A percentile compares a stretch with the other conserved stretches of the same genome.
phyloP scores from a whole-genome alignment of 176 grass and related monocot genomes.

The Zizania latifolia region DNA sequence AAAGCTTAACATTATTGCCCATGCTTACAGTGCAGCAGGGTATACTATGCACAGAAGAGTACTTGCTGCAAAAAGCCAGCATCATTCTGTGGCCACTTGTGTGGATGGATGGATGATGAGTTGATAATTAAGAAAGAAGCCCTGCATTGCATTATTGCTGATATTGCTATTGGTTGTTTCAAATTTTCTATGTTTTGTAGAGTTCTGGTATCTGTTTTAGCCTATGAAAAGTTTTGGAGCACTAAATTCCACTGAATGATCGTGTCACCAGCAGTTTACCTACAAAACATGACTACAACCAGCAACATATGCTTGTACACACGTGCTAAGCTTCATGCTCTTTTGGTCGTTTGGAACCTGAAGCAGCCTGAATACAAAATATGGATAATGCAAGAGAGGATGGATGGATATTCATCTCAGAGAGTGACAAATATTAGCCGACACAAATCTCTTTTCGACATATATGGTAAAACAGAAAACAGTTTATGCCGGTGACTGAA shows the following conservation, averaged over 20 bases:
- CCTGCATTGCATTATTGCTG: not conserved
- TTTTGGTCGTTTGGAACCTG: no score
- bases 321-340: no score
- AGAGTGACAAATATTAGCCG: no score
- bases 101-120: constrained; percentile 15
- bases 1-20: not conserved
- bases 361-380: no score
- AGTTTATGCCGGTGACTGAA: no score
- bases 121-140: constrained; percentile 12
- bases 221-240: not conserved
- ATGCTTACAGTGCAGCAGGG: not conserved
- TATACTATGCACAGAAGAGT: not conserved
- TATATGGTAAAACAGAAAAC: no score
- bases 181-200: not conserved
- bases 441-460: no score
- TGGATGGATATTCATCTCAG: not conserved
- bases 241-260: not conserved
- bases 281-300: not conserved
- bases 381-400: no score
- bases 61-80: not conserved
- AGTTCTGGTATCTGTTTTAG: not conserved
- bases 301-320: no score
- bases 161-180: not conserved
- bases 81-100: not conserved
- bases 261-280: not conserved